Conservation (phyloP, 2,329 filamentous ascomycete species). For the Penicillium janthinellum region DNA sequence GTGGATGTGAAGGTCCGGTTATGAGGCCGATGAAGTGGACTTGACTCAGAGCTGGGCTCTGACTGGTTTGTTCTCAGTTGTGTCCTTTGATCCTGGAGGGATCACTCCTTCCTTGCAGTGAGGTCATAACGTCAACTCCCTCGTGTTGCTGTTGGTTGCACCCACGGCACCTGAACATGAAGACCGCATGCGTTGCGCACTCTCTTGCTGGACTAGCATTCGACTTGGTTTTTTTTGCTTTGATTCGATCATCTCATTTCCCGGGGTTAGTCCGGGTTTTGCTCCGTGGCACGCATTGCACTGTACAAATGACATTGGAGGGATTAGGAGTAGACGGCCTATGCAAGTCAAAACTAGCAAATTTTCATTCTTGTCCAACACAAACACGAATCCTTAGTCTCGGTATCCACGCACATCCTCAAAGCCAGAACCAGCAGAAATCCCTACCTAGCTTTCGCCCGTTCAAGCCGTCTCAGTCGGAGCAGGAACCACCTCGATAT, state of each 20-base stretch:
- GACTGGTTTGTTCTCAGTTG: neutral
- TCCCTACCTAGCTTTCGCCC: neutral
- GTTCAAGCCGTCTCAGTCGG: neutral
- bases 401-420: neutral
- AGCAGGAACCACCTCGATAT: neutral
- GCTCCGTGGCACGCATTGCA: neutral
- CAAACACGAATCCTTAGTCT: neutral
- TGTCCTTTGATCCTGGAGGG: too few relatives aligned
- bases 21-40: constrained; percentile 41
- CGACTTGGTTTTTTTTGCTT: neutral
- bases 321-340: constrained; percentile 1
- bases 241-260: neutral
- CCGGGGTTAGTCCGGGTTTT: neutral
- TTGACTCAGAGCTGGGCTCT: neutral
- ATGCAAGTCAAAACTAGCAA: neutral
- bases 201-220: neutral
- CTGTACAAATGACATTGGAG: constrained; percentile 7
- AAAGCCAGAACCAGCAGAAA: neutral
- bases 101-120: neutral
- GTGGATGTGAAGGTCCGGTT: constrained; percentile 83
- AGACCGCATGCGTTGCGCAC: neutral
- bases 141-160: neutral
- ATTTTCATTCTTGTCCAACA: neutral
- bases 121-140: neutral
- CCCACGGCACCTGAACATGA: neutral